Conservation (phyloP, 1,139 yeast genomes). For the Geotrichum restrictum region DNA sequence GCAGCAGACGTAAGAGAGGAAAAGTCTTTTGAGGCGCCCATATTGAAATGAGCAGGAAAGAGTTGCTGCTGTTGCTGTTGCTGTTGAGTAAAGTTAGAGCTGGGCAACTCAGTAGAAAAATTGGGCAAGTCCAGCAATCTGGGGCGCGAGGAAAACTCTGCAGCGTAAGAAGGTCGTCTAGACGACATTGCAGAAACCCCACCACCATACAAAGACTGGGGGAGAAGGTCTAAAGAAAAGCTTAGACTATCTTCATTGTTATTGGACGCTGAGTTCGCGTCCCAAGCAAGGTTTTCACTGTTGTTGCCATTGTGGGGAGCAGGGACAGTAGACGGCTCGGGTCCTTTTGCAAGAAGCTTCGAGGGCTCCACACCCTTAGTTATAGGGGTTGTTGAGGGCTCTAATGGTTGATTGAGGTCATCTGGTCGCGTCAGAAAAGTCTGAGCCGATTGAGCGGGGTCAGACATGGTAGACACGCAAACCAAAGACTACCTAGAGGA, state of each 20-base stretch:
- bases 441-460: background rate
- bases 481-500: background rate
- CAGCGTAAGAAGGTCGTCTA: constrained; percentile 37
- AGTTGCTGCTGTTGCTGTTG: constrained; percentile 1
- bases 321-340: background rate
- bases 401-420: background rate
- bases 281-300: background rate
- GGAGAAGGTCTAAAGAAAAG: constrained; percentile 19
- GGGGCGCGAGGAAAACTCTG: constrained; percentile 36
- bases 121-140: constrained; percentile 21
- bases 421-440: background rate
- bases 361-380: background rate
- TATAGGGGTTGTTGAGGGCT: background rate
- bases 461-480: background rate
- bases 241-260: constrained; percentile 3
- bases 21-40: background rate
- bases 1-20: background rate
- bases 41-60: background rate
- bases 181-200: constrained; percentile 31
- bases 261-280: background rate
- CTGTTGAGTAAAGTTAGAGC: constrained; percentile 3
- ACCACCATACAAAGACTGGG: constrained; percentile 25
- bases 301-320: background rate
- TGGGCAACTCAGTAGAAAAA: constrained; percentile 8
- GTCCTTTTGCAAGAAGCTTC: too few species aligned